Evolutionary conservation across 495 filamentous ascomycete genomes (phyloP), one percentile per base, ranked within the genome.

Genomic region (Tuber umbilicatum): DNA sequence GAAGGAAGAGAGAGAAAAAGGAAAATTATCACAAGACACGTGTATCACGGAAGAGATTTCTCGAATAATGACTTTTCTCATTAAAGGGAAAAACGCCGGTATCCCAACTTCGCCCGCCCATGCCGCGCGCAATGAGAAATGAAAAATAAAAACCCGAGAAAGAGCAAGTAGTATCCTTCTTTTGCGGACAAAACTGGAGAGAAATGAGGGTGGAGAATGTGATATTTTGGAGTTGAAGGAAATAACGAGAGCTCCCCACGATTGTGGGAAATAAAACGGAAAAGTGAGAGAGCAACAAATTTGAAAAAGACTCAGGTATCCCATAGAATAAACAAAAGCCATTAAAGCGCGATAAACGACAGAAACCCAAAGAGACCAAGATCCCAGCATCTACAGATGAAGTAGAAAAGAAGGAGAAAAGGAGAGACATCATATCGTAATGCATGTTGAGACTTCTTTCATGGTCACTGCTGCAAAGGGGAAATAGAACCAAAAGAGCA

Each of bases 341-440:
- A 64, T 64, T 64, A 64, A 64, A 64, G 55, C 55, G 50, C 31
- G 50, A 60, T 60, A 31, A 60, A 60, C 50, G 55, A 64, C 27
- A 17, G 55, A 31, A 64, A 31, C 55, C 55, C 12, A 64, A 64
- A 64, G 55, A 64, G 55, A 35, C 14, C 55, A 27, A 31, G 55
- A 64, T 35, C 55, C 14, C 55, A 27, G 55, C 27, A 64, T 64
- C 55, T 64, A 64, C 55, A 64, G 55, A 31, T 35, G 55, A 64
- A 64, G 55, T 64, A 64, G 55, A 27, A 64, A 35, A 35, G 55
- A 31, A 31, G 55, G 55, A 64, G 27, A 31, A 12, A 31, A 64
- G 55, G n/a, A 64, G 27, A 64, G 55, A 17, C 55, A 17, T 64
- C n/a, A 35, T 64, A 27, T 64, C 55, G 27, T 64, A 64, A 64